These are phyloP conservation scores for Pichia rugopelliculosa DNA, from an alignment of 805 yeast genomes.

Conservation along the genomic window DNA sequence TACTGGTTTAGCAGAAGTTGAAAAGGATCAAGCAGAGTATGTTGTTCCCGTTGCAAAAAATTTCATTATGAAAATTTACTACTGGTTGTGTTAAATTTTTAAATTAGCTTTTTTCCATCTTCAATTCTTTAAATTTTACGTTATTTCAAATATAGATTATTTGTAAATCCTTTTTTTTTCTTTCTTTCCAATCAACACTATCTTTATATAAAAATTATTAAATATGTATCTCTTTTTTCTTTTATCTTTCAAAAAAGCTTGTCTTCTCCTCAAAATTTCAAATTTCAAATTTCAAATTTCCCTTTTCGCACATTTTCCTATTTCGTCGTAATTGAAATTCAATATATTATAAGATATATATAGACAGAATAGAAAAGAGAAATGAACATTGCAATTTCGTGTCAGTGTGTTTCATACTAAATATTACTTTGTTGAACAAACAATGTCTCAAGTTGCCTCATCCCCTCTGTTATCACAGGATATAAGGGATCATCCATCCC, in stretches of 20 bases:
- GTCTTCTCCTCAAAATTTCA: no score
- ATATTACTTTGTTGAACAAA: not conserved
- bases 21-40: slow-evolving; percentile 39
- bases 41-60: slow-evolving; percentile 36
- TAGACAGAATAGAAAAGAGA: no score
- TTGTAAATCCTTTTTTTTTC: no score
- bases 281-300: not conserved
- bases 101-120: not conserved
- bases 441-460: slow-evolving; percentile 16
- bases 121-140: not conserved
- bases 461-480: slow-evolving; percentile 22
- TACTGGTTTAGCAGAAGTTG: slow-evolving; percentile 54
- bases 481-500: not conserved
- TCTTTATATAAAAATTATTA: no score
- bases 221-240: no score
- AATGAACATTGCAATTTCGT: no score
- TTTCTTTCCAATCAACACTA: no score
- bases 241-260: no score
- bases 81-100: slow-evolving; percentile 27
- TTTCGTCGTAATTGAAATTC: not conserved
- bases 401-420: not conserved
- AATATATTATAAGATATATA: no score
- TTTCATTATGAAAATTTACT: slow-evolving; percentile 38
- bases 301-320: not conserved
- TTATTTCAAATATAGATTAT: no score